Evolutionary conservation across 2,329 filamentous ascomycete genomes (phyloP).

Genomic region (Clonostachys byssicola): DNA sequence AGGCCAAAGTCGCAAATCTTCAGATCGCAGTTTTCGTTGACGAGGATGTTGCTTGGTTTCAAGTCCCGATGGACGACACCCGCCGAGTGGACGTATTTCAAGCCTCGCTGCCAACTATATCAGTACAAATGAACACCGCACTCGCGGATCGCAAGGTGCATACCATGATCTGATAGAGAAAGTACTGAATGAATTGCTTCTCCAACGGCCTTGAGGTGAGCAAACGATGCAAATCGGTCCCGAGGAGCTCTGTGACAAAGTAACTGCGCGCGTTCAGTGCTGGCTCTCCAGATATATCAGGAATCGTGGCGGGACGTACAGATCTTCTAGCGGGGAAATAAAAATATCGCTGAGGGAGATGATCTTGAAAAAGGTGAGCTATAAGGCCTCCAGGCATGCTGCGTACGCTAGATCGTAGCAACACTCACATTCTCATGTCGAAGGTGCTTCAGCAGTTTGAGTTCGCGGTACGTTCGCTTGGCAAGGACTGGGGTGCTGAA

Average conservation of each 20-base stretch:
- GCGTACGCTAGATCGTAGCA: conserved; percentile 1
- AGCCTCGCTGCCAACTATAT: conserved; percentile 62
- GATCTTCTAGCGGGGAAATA: conserved; percentile 97
- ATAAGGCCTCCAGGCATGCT: no score
- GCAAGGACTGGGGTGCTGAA: conserved; percentile 99
- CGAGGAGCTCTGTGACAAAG: conserved; percentile 95
- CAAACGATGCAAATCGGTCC: conserved; percentile 92
- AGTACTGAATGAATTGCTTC: conserved; percentile 99
- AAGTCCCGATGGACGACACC: conserved; percentile 96
- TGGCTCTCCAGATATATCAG: background rate
- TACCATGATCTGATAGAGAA: conserved; percentile 98
- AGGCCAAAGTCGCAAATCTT: conserved; percentile 99
- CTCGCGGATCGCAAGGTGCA: conserved; percentile 19
- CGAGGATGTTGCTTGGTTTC: conserved; percentile 97
- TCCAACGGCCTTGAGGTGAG: conserved; percentile 93
- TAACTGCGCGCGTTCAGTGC: conserved; percentile 55
- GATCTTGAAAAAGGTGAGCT: conserved; percentile 50
- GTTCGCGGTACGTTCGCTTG: conserved; percentile 94
- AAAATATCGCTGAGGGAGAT: conserved; percentile 99
- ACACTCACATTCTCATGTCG: conserved; percentile 84
- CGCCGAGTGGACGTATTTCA: conserved; percentile 99
- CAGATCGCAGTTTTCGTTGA: conserved; percentile 99
- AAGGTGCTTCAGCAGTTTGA: conserved; percentile 96
- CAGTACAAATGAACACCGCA: background rate
- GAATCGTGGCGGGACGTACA: conserved; percentile 53